These are phyloP conservation scores for Aspergillus fructus DNA, from an alignment of 2,329 filamentous ascomycete species.

Conservation along the genomic window DNA sequence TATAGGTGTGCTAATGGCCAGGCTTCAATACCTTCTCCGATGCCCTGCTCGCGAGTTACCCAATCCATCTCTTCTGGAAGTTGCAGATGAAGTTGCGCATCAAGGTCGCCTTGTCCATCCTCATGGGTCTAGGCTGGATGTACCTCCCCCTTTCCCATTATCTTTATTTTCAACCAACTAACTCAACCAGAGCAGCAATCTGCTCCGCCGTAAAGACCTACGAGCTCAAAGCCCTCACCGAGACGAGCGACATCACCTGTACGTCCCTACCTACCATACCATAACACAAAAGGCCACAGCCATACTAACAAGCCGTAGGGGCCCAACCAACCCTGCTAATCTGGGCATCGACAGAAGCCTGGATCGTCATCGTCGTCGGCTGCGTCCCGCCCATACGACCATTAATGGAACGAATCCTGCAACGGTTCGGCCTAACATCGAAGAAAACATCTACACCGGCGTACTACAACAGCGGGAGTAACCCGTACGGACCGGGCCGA, in stretches of 20 bases:
- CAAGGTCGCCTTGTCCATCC: slow-evolving; percentile 1
- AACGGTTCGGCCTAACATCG: background rate
- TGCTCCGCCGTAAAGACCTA: slow-evolving; percentile 4
- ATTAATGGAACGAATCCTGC: background rate
- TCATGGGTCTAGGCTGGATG: slow-evolving; percentile 8
- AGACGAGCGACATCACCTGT: slow-evolving; percentile 1
- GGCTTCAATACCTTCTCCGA: slow-evolving; percentile 4
- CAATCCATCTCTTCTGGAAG: slow-evolving; percentile 2
- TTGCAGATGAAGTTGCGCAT: slow-evolving; percentile 6
- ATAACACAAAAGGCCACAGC: too few species aligned
- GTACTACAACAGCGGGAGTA: too few species aligned
- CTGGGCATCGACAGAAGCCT: slow-evolving; percentile 5
- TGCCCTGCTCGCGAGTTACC: background rate
- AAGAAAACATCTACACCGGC: background rate
- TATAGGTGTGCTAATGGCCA: background rate
- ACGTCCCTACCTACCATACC: too few species aligned
- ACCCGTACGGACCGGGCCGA: too few species aligned
- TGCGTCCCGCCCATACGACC: slow-evolving; percentile 2
- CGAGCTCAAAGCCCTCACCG: background rate
- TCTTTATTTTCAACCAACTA: background rate
- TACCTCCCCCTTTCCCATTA: background rate
- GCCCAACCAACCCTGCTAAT: slow-evolving; percentile 1
- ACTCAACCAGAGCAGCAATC: background rate
- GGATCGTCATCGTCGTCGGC: slow-evolving; percentile 6
- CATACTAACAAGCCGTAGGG: background rate